A percentile compares a stretch with the other conserved stretches of the same genome.
Evolutionary conservation across 2,329 filamentous ascomycete genomes (phyloP).

Genomic region (Parasarocladium wereldwijsianum): DNA sequence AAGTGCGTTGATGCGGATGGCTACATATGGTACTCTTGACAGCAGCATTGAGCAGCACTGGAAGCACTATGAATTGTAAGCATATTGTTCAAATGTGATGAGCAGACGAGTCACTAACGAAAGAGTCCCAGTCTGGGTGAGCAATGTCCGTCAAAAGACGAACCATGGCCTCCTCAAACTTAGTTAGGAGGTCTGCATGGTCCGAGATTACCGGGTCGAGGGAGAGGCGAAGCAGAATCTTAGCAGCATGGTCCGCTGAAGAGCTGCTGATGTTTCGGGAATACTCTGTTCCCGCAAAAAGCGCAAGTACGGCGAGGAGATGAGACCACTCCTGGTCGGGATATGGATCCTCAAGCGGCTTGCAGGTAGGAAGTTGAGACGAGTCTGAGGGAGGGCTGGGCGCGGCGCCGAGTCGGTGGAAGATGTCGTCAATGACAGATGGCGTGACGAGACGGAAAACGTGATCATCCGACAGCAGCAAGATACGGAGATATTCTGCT

Average conservation of each 20-base stretch:
- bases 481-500: constrained; percentile 43
- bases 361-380: constrained; percentile 10
- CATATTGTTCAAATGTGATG: constrained; percentile 6
- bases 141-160: constrained; percentile 25
- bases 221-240: constrained; percentile 37
- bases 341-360: constrained; percentile 14
- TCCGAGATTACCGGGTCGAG: constrained; percentile 35
- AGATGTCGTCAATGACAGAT: constrained; percentile 33
- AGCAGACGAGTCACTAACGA: constrained; percentile 20
- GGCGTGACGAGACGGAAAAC: constrained; percentile 28
- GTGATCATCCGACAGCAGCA: constrained; percentile 28
- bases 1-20: constrained; percentile 44
- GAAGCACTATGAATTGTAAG: constrained; percentile 25
- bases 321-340: constrained; percentile 29
- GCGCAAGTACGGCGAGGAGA: constrained; percentile 26
- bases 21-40: constrained; percentile 19
- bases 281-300: constrained; percentile 19
- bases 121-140: constrained; percentile 21
- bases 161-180: constrained; percentile 27
- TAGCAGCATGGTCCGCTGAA: constrained; percentile 23
- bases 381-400: constrained; percentile 23
- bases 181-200: constrained; percentile 23
- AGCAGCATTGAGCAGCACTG: constrained; percentile 29
- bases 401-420: constrained; percentile 42
- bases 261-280: constrained; percentile 19